These are phyloP conservation scores for Parathielavia hyrcaniae DNA, from an alignment of 495 filamentous ascomycete species.

Conservation along the genomic window DNA sequence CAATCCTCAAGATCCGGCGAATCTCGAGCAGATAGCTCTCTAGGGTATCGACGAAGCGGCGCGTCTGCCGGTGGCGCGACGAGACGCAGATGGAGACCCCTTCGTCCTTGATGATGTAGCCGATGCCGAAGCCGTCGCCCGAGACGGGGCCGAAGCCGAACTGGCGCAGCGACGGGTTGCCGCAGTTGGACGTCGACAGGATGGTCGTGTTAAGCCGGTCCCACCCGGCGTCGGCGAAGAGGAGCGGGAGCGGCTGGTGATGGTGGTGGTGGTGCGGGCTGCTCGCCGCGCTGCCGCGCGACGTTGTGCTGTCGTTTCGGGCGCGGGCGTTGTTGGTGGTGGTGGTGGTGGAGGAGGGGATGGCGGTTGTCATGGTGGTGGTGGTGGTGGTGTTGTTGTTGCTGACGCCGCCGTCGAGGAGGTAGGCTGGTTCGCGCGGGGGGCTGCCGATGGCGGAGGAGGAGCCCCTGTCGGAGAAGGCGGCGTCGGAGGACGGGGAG, in stretches of 20 bases:
- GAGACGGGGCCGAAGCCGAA: conserved; percentile 96
- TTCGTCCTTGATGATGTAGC: conserved; percentile 99
- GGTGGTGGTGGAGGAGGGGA: conserved; percentile 8
- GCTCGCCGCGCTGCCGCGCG: conserved; percentile 29
- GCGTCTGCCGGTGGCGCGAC: conserved; percentile 88
- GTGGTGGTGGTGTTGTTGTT: conserved; percentile 31
- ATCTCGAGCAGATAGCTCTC: conserved; percentile 89
- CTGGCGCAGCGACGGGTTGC: conserved; percentile 91
- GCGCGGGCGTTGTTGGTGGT: conserved; percentile 27
- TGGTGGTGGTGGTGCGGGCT: background rate
- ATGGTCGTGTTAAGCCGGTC: conserved; percentile 93
- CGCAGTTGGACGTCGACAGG: conserved; percentile 95
- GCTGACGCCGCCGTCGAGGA: conserved; percentile 25
- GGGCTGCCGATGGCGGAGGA: conserved; percentile 51
- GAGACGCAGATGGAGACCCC: conserved; percentile 84
- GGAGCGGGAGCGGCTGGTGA: conserved; percentile 53
- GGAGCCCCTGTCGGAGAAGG: conserved; percentile 40
- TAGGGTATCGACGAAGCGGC: conserved; percentile 79
- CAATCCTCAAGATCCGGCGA: conserved; percentile 67
- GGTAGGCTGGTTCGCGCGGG: conserved; percentile 38
- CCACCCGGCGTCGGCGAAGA: conserved; percentile 88
- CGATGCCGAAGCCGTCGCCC: conserved; percentile 93
- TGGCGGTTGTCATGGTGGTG: conserved; percentile 27
- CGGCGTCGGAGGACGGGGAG: conserved; percentile 53
- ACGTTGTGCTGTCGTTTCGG: conserved; percentile 31